Conservation (phyloP, 139 green algal genomes). For the Penium margaritaceum region DNA sequence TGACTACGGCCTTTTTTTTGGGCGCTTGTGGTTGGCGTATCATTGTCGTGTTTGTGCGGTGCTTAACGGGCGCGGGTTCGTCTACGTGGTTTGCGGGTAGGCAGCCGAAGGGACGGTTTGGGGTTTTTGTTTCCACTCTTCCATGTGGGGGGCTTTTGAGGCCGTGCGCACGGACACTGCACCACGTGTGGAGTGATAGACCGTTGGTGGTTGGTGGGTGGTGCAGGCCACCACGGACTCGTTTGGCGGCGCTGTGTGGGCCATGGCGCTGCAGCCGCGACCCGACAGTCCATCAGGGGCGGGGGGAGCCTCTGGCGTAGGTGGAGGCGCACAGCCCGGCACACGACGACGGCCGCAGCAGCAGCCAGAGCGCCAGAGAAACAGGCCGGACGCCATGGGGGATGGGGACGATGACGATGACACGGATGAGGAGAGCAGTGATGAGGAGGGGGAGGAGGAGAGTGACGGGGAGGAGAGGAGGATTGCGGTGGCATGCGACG, state of each 20-base stretch:
- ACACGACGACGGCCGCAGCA: not conserved
- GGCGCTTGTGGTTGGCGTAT: no score
- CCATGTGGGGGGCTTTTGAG: not conserved
- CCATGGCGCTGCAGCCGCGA: conserved; percentile 56
- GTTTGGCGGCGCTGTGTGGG: conserved; percentile 77
- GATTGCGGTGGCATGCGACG: conserved; percentile 81
- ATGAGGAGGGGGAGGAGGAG: conserved; percentile 12
- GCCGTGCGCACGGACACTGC: no score
- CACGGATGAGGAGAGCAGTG: conserved; percentile 9
- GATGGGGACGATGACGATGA: conserved; percentile 18
- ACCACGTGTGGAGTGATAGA: no score
- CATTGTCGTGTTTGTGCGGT: not conserved
- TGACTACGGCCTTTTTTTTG: no score
- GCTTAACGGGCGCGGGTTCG: not conserved
- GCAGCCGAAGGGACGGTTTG: no score
- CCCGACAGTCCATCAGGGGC: not conserved
- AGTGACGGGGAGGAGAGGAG: conserved; percentile 16
- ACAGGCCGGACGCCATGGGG: not conserved
- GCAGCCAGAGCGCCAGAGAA: not conserved
- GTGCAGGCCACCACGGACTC: conserved; percentile 56
- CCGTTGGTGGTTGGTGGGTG: no score
- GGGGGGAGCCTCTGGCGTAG: not conserved
- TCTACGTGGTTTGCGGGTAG: no score
- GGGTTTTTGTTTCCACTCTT: not conserved
- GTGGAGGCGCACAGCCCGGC: no score